phyloP scores from a whole-genome alignment of 768 basidiomycete species.

The Termitomyces sp. region DNA sequence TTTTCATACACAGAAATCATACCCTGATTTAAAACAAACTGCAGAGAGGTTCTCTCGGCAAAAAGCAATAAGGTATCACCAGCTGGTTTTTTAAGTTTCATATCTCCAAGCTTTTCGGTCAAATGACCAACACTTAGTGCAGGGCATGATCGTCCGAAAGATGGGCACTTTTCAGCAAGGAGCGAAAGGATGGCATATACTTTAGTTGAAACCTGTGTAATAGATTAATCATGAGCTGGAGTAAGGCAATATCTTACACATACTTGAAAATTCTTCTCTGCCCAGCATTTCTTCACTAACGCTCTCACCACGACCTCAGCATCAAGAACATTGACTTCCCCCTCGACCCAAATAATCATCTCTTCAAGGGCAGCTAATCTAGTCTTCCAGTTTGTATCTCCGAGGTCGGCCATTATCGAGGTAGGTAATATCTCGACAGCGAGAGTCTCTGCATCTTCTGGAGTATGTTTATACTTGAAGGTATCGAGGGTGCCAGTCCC shows the following conservation, averaged over 20 bases:
- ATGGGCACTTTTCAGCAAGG: constrained; percentile 75
- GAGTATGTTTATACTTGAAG: constrained; percentile 87
- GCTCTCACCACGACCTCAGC: constrained; percentile 87
- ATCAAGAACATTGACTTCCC: constrained; percentile 61
- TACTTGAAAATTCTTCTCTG: constrained; percentile 99
- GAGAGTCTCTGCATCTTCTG: constrained; percentile 87
- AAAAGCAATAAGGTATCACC: constrained; percentile 81
- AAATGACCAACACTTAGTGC: constrained; percentile 81
- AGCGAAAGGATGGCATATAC: constrained; percentile 72
- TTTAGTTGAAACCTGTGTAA: constrained; percentile 81
- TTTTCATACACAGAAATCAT: background rate
- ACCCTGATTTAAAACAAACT: constrained; percentile 95
- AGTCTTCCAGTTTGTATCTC: constrained; percentile 92
- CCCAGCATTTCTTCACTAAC: constrained; percentile 91
- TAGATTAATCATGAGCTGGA: constrained; percentile 1
- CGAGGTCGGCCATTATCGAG: constrained; percentile 65
- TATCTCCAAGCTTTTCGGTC: constrained; percentile 91
- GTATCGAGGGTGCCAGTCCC: constrained; percentile 63
- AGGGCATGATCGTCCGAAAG: constrained; percentile 81
- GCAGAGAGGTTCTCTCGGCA: constrained; percentile 89
- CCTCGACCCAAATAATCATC: constrained; percentile 80
- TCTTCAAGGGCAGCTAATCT: constrained; percentile 85
- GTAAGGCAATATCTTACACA: constrained; percentile 7
- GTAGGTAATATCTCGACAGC: constrained; percentile 71
- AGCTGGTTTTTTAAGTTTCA: constrained; percentile 95